Conservation (phyloP, 73 alveolate genomes). For the Blepharisma japonicum region DNA sequence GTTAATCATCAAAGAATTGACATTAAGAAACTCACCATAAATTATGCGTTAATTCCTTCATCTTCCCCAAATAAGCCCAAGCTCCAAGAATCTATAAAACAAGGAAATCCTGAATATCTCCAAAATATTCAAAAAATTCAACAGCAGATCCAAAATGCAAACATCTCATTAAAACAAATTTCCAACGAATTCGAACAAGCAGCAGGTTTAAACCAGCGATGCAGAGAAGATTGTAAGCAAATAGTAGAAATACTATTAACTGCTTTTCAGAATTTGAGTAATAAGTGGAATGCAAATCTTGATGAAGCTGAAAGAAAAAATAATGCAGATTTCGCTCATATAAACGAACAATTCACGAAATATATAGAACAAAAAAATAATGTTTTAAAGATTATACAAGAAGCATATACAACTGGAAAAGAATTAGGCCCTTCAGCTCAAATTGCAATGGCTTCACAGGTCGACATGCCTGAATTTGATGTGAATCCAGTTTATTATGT, state of each 20-base stretch:
- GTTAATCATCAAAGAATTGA: not conserved
- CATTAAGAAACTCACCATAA: not conserved
- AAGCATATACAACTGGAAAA: not conserved
- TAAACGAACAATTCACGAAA: not conserved
- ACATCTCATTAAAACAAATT: not conserved
- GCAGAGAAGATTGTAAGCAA: not conserved
- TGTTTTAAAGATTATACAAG: not conserved
- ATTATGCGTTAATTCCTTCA: not conserved
- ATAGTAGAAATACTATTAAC: not conserved
- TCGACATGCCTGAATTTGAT: too few relatives aligned
- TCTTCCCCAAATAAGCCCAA: not conserved
- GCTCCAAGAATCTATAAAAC: not conserved
- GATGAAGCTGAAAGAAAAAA: not conserved
- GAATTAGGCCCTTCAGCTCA: too few relatives aligned
- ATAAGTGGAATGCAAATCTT: not conserved
- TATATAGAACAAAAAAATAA: not conserved
- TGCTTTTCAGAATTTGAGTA: not conserved
- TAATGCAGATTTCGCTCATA: not conserved
- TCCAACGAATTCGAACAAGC: not conserved
- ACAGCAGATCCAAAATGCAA: not conserved
- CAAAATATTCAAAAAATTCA: not conserved
- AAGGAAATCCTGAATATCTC: not conserved
- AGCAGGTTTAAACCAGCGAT: not conserved
- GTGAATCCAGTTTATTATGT: too few relatives aligned
- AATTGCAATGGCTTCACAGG: too few relatives aligned